Evolutionary conservation across 441 rosid species (phyloP).

Genomic region (Croton setiger): DNA sequence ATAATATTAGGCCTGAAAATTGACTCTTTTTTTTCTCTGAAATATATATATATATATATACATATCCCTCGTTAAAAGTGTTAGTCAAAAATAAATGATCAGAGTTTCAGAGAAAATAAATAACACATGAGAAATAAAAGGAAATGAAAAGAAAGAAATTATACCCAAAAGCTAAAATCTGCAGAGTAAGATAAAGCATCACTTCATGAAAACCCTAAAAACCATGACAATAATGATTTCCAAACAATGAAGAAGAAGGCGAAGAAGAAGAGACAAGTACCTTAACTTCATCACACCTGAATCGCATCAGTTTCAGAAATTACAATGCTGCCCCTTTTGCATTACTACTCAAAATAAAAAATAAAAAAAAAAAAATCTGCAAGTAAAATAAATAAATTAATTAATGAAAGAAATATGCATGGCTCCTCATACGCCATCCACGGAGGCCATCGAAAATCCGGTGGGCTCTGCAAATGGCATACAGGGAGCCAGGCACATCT

Average conservation of each 20-base stretch:
- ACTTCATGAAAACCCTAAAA: conserved; percentile 27
- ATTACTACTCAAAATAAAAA: background rate
- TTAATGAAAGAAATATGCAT: conserved; percentile 58
- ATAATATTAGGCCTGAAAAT: background rate
- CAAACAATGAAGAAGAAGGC: background rate
- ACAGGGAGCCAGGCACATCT: conserved; percentile 99
- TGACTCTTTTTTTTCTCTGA: background rate
- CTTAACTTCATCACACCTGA: conserved; percentile 4
- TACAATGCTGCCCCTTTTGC: conserved; percentile 24
- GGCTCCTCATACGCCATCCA: conserved; percentile 99
- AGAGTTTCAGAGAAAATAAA: conserved; percentile 5
- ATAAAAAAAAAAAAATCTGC: conserved; percentile 6
- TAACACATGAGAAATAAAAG: background rate
- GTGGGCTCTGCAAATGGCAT: conserved; percentile 81
- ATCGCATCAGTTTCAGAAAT: conserved; percentile 12
- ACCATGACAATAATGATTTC: conserved; percentile 1
- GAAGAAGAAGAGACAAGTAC: conserved; percentile 8
- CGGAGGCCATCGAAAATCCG: conserved; percentile 66
- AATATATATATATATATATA: too few relatives aligned
- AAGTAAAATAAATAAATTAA: background rate
- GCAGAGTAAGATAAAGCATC: conserved; percentile 9
- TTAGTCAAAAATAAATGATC: background rate
- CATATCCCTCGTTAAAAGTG: conserved; percentile 23
- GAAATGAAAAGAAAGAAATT: background rate
- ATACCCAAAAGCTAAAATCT: conserved; percentile 5